These are phyloP conservation scores for Dryas alaskensis DNA, from an alignment of 306 rosid species.

Conservation along the genomic window DNA sequence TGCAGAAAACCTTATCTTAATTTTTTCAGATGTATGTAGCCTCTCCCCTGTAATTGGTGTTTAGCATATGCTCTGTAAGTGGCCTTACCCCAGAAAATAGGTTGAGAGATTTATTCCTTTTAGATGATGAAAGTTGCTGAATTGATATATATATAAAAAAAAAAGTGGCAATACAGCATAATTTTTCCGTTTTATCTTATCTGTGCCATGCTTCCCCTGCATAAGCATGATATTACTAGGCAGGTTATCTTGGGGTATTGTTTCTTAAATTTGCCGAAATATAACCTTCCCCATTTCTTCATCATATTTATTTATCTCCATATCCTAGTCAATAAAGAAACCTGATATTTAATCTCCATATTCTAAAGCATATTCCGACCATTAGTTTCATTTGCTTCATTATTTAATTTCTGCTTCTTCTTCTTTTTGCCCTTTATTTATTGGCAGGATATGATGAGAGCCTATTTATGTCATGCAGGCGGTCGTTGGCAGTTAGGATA, in stretches of 20 bases:
- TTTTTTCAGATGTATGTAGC: no score
- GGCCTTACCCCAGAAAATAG: no score
- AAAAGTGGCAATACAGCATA: no score
- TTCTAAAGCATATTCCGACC: neutral
- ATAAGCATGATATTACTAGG: neutral
- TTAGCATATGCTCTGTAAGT: no score
- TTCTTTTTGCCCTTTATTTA: neutral
- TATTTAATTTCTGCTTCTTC: neutral
- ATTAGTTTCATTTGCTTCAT: neutral
- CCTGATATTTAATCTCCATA: no score
- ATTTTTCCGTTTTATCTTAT: no score
- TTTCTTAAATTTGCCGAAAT: neutral
- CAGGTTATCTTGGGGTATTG: neutral
- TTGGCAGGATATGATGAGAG: slow-evolving; percentile 1
- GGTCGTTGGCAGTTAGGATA: neutral
- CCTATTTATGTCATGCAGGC: neutral
- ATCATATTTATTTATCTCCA: no score
- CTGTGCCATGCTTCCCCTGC: neutral
- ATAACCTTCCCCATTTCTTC: neutral
- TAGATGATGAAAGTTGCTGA: no score
- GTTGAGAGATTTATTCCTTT: no score
- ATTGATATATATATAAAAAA: no score
- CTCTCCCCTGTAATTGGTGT: no score
- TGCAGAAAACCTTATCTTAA: neutral
- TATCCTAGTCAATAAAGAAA: no score